Evolutionary conservation across 306 rosid genomes (phyloP).

Genomic region (Mucuna pruriens): DNA sequence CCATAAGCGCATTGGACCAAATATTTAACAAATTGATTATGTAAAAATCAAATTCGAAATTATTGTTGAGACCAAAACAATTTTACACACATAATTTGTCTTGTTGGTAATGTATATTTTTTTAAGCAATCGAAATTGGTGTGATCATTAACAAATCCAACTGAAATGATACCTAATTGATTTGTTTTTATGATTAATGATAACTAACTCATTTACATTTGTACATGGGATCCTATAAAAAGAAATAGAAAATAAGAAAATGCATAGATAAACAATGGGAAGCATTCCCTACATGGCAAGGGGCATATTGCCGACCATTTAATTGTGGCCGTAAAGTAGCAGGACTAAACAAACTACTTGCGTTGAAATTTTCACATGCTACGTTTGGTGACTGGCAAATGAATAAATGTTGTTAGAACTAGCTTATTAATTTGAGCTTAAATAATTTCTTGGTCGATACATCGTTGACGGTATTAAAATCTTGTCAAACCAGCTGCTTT

Average conservation of each 20-base stretch:
- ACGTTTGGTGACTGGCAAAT: constrained; percentile 18
- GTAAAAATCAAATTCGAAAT: too few relatives aligned
- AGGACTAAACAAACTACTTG: constrained; percentile 14
- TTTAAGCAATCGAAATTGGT: too few relatives aligned
- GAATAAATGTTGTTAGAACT: background rate
- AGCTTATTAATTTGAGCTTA: background rate
- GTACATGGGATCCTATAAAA: too few relatives aligned
- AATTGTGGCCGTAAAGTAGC: background rate
- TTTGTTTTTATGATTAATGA: too few relatives aligned
- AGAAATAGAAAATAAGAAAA: background rate
- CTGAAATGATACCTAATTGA: too few relatives aligned
- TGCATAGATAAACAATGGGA: background rate
- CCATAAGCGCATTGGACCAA: too few relatives aligned
- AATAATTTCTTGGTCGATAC: background rate
- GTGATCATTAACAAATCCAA: too few relatives aligned
- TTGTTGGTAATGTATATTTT: too few relatives aligned
- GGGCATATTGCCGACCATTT: background rate
- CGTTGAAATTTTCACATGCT: constrained; percentile 39
- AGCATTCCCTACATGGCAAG: background rate
- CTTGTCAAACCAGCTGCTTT: background rate
- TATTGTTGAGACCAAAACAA: too few relatives aligned
- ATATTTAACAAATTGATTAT: too few relatives aligned
- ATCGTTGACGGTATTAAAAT: background rate
- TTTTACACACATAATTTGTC: too few relatives aligned
- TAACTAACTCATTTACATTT: too few relatives aligned